These are phyloP conservation scores for Neckera pumila DNA, from an alignment of 225 moss, liverwort and hornwort species.

Conservation along the genomic window DNA sequence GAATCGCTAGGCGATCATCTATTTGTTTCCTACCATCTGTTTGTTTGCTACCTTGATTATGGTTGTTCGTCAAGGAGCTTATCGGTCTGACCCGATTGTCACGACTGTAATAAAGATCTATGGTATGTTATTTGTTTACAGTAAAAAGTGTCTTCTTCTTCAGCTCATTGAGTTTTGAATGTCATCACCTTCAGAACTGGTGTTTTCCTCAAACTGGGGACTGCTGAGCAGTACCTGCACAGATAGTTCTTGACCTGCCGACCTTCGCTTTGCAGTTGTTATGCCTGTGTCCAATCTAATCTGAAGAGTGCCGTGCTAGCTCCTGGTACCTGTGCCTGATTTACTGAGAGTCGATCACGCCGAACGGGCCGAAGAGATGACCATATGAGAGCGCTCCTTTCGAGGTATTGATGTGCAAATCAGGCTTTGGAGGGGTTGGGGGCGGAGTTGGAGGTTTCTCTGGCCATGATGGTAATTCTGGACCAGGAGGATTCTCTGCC, in stretches of 20 bases:
- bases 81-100: neutral
- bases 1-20: neutral
- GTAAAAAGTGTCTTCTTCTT: neutral
- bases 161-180: neutral
- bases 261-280: neutral
- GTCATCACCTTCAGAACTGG: neutral
- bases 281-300: neutral
- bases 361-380: constrained; percentile 14
- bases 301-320: neutral
- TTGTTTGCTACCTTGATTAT: neutral
- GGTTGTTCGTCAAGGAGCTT: neutral
- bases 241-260: neutral
- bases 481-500: constrained; percentile 13
- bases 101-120: neutral
- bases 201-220: neutral
- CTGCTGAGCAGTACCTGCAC: neutral
- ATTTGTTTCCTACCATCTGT: neutral
- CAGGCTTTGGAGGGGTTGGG: neutral
- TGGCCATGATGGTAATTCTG: constrained; percentile 17
- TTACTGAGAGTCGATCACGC: neutral
- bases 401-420: neutral
- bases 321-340: neutral
- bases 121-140: neutral
- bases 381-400: constrained; percentile 21
- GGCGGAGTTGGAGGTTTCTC: constrained; percentile 5